phyloP scores from a whole-genome alignment of 192 early-diverging fungal species.

The Thamnidium elegans region DNA sequence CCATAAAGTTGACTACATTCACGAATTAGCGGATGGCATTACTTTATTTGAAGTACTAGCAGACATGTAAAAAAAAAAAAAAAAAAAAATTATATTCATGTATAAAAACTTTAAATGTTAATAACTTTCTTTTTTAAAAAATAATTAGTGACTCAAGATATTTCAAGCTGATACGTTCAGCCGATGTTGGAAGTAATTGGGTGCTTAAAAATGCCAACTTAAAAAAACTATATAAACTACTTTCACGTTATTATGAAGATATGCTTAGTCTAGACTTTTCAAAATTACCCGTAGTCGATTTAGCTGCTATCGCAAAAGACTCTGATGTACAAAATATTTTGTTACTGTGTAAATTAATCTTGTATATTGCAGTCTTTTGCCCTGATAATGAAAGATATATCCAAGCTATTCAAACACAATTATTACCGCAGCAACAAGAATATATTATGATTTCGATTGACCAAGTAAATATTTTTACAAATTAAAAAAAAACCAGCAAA shows the following conservation, averaged over 20 bases:
- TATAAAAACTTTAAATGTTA: slow-evolving; percentile 1
- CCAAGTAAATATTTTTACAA: slow-evolving; percentile 42
- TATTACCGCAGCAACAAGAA: slow-evolving; percentile 64
- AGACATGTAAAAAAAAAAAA: slow-evolving; percentile 67
- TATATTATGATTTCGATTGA: slow-evolving; percentile 90
- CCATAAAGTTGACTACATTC: slow-evolving; percentile 39
- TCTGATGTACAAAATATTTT: slow-evolving; percentile 66
- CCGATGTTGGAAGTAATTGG: slow-evolving; percentile 90
- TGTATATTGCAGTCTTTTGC: slow-evolving; percentile 86
- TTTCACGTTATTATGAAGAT: slow-evolving; percentile 85
- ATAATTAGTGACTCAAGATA: slow-evolving; percentile 79
- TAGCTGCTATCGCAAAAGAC: slow-evolving; percentile 84
- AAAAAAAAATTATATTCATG: too few relatives aligned
- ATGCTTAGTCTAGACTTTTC: slow-evolving; percentile 67
- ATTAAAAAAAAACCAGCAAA: background rate
- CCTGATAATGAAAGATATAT: slow-evolving; percentile 83
- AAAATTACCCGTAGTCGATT: slow-evolving; percentile 65
- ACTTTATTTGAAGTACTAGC: slow-evolving; percentile 78
- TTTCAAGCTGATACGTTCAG: slow-evolving; percentile 77
- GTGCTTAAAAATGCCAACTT: slow-evolving; percentile 90
- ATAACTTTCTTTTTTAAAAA: background rate
- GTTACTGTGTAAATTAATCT: slow-evolving; percentile 77
- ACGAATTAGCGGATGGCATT: slow-evolving; percentile 78
- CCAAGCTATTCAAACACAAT: slow-evolving; percentile 75
- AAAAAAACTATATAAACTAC: slow-evolving; percentile 83